Base-by-base conservation (phyloP, 306 rosid genomes). In the Cicer chorassanicum region DNA sequence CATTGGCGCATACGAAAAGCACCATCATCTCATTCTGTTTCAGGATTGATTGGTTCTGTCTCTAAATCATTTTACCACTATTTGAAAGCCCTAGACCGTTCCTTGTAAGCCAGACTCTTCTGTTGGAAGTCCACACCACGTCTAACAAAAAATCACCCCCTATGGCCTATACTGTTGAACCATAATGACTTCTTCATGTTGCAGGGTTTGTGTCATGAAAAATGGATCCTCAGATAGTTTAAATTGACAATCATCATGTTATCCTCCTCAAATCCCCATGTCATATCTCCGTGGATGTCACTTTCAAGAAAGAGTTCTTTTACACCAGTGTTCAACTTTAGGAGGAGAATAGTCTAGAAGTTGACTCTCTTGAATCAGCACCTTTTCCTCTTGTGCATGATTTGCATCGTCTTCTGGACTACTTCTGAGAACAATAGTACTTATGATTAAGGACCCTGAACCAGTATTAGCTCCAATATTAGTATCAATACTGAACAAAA, bases 321-420 rank as follows among this genome's bases (percentile, higher is more conserved):
- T 19, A 55, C 38, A 18, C 6, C 10, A 19, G 62, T 55, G 9
- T 38, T 55, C 38, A 55, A 55, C 12, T 10, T 19, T 19, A 55
- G 62, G 38, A 19, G 61, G 36, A 55, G 62, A 55, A 55, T 9
- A 55, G 38, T 55, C 62, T 55, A 19, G 62, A 55, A 55, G 62
- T 55, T 55, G 38, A 55, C 62, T 55, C 38, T 19, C 62, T 51
- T 49, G 34, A 54, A 24, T 18, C 34, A 8, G 18, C 34, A 18
- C 60, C 29, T 54, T 16, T 8, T 54, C 10, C 12, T 1, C 60
- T 54, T 19, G 38, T 55, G 62, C n/a, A 55, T 19, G 36, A 55
- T 5, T 55, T 9, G 7, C 62, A 19, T 54, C 16, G 6, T 49
- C 61, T 8, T 50, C 21, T 51, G 24, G 57, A 51, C 57, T 51